Base-by-base conservation (phyloP, 2,329 filamentous ascomycete genomes). In the Bipolaris cookei region DNA sequence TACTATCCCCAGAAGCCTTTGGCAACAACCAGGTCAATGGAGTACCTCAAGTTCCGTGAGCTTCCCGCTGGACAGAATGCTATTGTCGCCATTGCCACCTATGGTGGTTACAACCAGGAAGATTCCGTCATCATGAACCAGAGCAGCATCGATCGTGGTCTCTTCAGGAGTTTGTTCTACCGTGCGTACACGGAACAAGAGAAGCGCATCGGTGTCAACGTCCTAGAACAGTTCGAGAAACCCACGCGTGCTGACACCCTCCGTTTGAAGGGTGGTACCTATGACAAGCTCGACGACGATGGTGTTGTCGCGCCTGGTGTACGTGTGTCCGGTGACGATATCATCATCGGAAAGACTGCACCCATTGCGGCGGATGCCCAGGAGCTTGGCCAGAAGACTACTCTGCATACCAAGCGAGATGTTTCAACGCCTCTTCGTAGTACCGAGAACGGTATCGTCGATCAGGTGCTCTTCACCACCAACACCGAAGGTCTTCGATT, bases 41-140 rank as follows among this genome's bases (percentile, higher is more conserved):
- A 99, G 77, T 98, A 96, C 78, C 83, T 99, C 69, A 97, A 97
- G 73, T 99, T 99, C 88, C 87, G 95, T 79, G 95, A 99, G 78
- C 82, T 99, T 57, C 95, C 95, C 16, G 95, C 95, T 14, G 95
- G 95, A 2, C 95, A 99, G 77, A 99, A 99, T 72, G 95, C 95
- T 18, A 99, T 99, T 69, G 95, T 99, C 11, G 96, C 95, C 38
- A 99, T 99, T 79, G 88, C 92, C 58, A 96, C 91, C 76, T 99
- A 99, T 80, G 97, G 93, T 52, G 95, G 95, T 58, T 99, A 99
- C 83, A 99, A 99, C 79, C 96, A 99, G 77, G 95, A 99, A 92
- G 95, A 99, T 87, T 99, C 95, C 66, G 94, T 99, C 66, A 97
- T 99, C 71, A 98, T 99, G 95, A 99, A 99, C 78, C 95, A 99